Evolutionary conservation across 257 asterid species (phyloP), one percentile per base, ranked within the genome.

Genomic region (Verbena officinalis): DNA sequence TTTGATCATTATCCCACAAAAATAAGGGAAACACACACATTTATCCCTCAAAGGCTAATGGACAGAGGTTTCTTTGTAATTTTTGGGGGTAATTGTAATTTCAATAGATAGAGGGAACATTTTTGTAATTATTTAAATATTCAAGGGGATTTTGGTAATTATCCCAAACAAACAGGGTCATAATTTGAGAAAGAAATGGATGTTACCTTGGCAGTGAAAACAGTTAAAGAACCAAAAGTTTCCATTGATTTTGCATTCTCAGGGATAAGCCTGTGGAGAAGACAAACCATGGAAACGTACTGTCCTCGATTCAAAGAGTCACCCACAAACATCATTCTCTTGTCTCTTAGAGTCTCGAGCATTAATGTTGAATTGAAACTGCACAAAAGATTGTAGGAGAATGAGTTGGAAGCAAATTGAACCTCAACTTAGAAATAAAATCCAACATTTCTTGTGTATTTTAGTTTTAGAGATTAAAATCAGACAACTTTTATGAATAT

Each of bases 221-320:
- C 77, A 11, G 85, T 83, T n/a, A 84, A 67, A 0, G 95, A 80
- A 30, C 88, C 96, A 20, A 40, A 55, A 30, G 87, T 73, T 46
- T 44, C 64, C 83, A 93, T 83, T 70, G 95, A 93, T 68, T 90
- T 90, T n/a, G 86, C 83, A 49, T 78, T 34, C 14, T 83, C 73
- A 0, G 89, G 96, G 59, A 93, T 73, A 59, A n/a, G 9, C 56
- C 65, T 69, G 14, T 93, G 97, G 24, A 93, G 75, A 36, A 93
- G 95, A 55, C 97, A 90, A 13, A 90, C 80, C 95, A 90, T 81
- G 59, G 99, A 93, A 8, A 86, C 87, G 66, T 68, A 93, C 19
- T 93, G 97, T 0, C 97, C 97, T 4, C 95, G 78, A 42, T 94
- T 94, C 3, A 94, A 75, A 21, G 99, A 94, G 75, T 94, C 99